These are phyloP conservation scores for Microdochium bolleyi DNA, from an alignment of 2,329 filamentous ascomycete genomes.

Conservation along the genomic window DNA sequence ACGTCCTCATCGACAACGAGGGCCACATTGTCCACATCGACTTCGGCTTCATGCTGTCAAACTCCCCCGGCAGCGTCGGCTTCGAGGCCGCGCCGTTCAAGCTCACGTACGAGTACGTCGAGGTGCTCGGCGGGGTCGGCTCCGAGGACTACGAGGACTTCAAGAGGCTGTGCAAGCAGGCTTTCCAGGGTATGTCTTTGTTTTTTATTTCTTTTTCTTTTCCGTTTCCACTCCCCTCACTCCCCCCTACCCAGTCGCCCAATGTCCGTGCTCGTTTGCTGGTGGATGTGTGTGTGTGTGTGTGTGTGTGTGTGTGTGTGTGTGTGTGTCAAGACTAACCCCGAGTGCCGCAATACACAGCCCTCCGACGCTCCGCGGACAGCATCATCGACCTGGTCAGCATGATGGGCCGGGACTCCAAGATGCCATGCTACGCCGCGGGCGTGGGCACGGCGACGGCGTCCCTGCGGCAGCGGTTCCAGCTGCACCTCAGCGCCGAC, in stretches of 20 bases:
- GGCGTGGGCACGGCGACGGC: conserved; percentile 65
- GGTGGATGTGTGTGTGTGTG: too few species aligned
- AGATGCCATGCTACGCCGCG: conserved; percentile 76
- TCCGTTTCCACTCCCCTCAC: conserved; percentile 2
- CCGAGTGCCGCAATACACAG: conserved; percentile 25
- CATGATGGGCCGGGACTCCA: conserved; percentile 76
- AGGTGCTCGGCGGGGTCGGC: conserved; percentile 67
- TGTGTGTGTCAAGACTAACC: conserved; percentile 7
- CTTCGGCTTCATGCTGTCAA: conserved; percentile 85
- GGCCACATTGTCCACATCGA: conserved; percentile 85
- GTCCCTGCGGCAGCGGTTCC: conserved; percentile 65
- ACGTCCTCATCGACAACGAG: conserved; percentile 77
- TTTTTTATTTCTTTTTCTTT: not conserved
- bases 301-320: conserved; percentile 3
- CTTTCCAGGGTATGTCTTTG: conserved; percentile 61
- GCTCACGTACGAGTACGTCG: conserved; percentile 77
- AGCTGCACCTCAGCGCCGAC: conserved; percentile 73
- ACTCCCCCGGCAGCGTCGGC: conserved; percentile 75
- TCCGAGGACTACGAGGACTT: conserved; percentile 67
- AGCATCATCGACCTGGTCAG: conserved; percentile 74
- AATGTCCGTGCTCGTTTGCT: too few species aligned
- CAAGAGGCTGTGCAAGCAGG: conserved; percentile 72
- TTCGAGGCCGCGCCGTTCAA: conserved; percentile 87
- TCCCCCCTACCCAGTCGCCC: too few species aligned
- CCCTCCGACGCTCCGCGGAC: conserved; percentile 69